Conservation (phyloP, 495 filamentous ascomycete genomes). For the Neurospora sublineolata region DNA sequence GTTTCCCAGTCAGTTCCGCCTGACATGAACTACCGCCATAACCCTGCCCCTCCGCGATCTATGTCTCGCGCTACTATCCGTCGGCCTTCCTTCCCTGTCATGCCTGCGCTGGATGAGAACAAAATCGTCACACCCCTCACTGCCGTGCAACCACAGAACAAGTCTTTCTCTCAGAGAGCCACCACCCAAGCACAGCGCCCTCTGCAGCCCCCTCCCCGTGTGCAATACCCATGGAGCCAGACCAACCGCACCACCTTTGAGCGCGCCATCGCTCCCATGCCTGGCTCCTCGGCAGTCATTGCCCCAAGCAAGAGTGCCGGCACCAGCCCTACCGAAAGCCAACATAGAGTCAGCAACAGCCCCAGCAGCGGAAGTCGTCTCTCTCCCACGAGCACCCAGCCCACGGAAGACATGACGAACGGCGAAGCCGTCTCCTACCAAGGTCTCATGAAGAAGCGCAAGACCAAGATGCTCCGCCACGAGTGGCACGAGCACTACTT, state of each 20-base stretch:
- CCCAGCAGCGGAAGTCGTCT: constrained; percentile 43
- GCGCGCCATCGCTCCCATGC: constrained; percentile 22
- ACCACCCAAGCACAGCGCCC: constrained; percentile 20
- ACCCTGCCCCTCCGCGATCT: constrained; percentile 30
- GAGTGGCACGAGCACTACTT: constrained; percentile 92
- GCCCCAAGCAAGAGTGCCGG: constrained; percentile 4
- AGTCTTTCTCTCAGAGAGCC: constrained; percentile 23
- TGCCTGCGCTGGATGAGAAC: constrained; percentile 47
- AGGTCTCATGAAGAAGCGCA: constrained; percentile 92
- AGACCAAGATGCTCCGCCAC: constrained; percentile 75
- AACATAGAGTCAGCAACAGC: neutral
- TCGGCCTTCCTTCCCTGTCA: constrained; percentile 43
- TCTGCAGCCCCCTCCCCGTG: constrained; percentile 35
- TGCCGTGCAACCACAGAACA: constrained; percentile 12
- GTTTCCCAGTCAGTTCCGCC: constrained; percentile 83
- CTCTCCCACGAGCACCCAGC: constrained; percentile 16
- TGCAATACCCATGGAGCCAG: constrained; percentile 37
- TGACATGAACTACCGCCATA: constrained; percentile 64
- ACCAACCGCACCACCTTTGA: constrained; percentile 27
- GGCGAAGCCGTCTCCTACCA: constrained; percentile 48
- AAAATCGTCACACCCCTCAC: constrained; percentile 19
- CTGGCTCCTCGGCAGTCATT: constrained; percentile 12
- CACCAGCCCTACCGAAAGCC: constrained; percentile 33
- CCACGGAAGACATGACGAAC: constrained; percentile 24
- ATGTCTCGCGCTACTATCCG: constrained; percentile 45